These are phyloP conservation scores for Saitozyma sp. DNA, from an alignment of 768 basidiomycete genomes.

Conservation along the genomic window DNA sequence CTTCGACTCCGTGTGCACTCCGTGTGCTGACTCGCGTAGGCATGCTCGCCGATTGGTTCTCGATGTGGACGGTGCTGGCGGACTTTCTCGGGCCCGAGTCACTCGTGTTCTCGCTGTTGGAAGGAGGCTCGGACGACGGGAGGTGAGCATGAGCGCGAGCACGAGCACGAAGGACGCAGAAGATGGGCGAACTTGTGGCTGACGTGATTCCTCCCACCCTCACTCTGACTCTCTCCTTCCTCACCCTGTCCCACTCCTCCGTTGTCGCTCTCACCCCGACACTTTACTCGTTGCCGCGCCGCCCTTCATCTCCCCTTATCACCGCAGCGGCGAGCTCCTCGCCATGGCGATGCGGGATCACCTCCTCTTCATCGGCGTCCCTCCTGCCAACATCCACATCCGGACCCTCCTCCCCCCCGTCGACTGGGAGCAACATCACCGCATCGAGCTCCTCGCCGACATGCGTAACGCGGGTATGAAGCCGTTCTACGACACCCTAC, in stretches of 20 bases:
- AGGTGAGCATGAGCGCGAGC: constrained; percentile 23
- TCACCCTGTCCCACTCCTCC: background rate
- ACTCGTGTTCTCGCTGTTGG: constrained; percentile 34
- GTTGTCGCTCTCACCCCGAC: background rate
- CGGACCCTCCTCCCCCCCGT: constrained; percentile 36
- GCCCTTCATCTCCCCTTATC: background rate
- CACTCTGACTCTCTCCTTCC: no score
- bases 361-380: constrained; percentile 40
- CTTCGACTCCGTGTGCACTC: background rate
- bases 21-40: constrained; percentile 14
- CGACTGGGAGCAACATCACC: constrained; percentile 40
- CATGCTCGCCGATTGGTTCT: constrained; percentile 46
- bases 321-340: constrained; percentile 38
- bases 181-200: no score
- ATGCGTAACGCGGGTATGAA: constrained; percentile 48
- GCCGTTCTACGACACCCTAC: constrained; percentile 42
- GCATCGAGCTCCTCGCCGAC: constrained; percentile 48
- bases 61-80: constrained; percentile 44
- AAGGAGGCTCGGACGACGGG: constrained; percentile 44
- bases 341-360: constrained; percentile 36
- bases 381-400: constrained; percentile 45
- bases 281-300: no score
- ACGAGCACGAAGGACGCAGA: no score
- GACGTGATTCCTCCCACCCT: no score
- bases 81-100: constrained; percentile 44